These are phyloP conservation scores for Cochlearia excelsa DNA, from an alignment of 345 rosid species.

Conservation along the genomic window DNA sequence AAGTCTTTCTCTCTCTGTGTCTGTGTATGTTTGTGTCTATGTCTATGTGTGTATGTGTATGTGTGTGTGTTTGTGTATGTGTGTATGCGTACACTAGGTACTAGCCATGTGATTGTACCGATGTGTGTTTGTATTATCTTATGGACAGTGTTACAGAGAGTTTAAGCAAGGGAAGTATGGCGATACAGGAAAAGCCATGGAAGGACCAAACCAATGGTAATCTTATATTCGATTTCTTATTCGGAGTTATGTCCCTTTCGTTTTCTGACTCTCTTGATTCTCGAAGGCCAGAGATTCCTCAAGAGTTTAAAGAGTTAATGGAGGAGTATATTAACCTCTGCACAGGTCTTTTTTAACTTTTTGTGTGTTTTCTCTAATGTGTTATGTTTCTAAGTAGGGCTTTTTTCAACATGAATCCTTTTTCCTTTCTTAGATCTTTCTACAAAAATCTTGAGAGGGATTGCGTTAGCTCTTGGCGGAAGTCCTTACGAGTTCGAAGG, in stretches of 20 bases:
- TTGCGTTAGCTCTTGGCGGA: slow-evolving; percentile 67
- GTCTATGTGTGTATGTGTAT: neutral
- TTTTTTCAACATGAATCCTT: too few relatives aligned
- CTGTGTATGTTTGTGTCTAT: neutral
- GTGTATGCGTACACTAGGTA: neutral
- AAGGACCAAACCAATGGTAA: slow-evolving; percentile 81
- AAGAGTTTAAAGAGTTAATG: slow-evolving; percentile 51
- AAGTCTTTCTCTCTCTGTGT: slow-evolving; percentile 10
- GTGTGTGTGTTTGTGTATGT: neutral
- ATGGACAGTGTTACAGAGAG: slow-evolving; percentile 64
- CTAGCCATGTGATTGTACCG: neutral
- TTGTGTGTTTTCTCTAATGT: neutral
- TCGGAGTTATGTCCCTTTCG: neutral
- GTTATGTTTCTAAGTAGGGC: too few relatives aligned
- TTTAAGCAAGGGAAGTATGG: slow-evolving; percentile 68
- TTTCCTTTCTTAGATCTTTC: slow-evolving; percentile 54
- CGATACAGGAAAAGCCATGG: slow-evolving; percentile 62
- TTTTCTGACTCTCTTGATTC: neutral
- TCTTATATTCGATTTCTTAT: slow-evolving; percentile 21
- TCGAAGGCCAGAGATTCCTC: slow-evolving; percentile 67
- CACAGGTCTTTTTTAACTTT: slow-evolving; percentile 45
- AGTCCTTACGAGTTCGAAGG: slow-evolving; percentile 71
- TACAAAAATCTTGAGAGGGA: slow-evolving; percentile 71
- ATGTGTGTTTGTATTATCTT: slow-evolving; percentile 3
- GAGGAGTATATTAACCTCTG: slow-evolving; percentile 70